phyloP scores from a whole-genome alignment of 257 asterid genomes.

The Solanum paucissectum region DNA sequence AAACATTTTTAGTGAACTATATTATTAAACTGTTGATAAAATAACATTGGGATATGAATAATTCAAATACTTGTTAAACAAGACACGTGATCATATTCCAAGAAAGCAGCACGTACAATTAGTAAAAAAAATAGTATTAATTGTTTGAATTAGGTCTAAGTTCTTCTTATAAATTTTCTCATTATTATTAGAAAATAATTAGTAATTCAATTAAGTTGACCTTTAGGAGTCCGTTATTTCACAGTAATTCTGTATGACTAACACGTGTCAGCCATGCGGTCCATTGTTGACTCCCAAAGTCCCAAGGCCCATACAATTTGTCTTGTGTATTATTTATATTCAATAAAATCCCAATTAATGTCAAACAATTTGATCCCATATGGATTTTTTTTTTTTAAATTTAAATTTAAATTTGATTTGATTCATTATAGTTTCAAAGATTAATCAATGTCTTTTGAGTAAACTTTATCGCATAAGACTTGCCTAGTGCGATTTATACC shows the following conservation, averaged over 20 bases:
- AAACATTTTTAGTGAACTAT: no score
- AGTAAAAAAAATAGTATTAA: neutral
- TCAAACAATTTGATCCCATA: neutral
- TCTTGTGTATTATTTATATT: neutral
- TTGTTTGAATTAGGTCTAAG: neutral
- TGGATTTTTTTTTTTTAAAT: neutral
- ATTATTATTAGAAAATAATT: neutral
- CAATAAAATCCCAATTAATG: neutral
- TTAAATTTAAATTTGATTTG: neutral
- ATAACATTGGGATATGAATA: neutral
- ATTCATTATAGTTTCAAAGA: neutral
- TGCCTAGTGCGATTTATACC: rapidly evolving
- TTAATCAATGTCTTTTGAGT: neutral
- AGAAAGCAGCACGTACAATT: neutral
- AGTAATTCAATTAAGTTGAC: neutral
- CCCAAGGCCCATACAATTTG: neutral
- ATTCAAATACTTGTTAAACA: neutral
- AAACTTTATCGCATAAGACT: no score
- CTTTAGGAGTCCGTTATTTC: neutral
- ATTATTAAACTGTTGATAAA: neutral
- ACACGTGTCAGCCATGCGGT: neutral
- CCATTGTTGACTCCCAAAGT: neutral
- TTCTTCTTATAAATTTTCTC: neutral
- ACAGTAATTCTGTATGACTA: neutral
- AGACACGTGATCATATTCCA: neutral